These are phyloP conservation scores for Agaricus subrufescens DNA, from an alignment of 768 basidiomycete genomes.

Conservation along the genomic window DNA sequence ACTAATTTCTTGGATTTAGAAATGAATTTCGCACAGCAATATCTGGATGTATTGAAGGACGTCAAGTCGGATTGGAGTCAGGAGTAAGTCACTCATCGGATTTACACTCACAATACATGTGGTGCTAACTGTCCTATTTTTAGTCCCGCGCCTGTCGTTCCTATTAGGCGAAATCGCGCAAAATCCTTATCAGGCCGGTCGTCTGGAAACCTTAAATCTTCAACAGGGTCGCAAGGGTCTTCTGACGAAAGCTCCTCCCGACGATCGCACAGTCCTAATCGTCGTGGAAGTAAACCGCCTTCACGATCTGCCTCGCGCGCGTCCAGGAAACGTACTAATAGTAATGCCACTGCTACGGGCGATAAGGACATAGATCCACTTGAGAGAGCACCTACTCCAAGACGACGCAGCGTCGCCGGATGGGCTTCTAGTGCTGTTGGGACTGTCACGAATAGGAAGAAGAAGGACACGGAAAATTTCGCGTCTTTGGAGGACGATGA, in stretches of 20 bases:
- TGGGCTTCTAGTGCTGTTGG: slow-evolving; percentile 69
- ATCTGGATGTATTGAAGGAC: slow-evolving; percentile 68
- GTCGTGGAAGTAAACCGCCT: slow-evolving; percentile 30
- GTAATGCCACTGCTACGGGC: slow-evolving; percentile 32
- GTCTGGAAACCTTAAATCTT: background rate
- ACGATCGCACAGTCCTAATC: slow-evolving; percentile 17
- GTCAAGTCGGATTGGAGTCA: slow-evolving; percentile 64
- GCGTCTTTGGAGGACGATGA: slow-evolving; percentile 48
- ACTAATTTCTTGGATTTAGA: slow-evolving; percentile 70
- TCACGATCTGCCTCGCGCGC: slow-evolving; percentile 57
- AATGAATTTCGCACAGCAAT: slow-evolving; percentile 67
- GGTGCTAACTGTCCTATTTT: background rate
- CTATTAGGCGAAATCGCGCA: background rate
- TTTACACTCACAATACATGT: slow-evolving; percentile 6
- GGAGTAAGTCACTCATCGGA: slow-evolving; percentile 35
- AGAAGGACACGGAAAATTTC: slow-evolving; percentile 55
- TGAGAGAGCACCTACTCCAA: slow-evolving; percentile 22
- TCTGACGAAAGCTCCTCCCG: slow-evolving; percentile 30
- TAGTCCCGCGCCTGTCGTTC: background rate
- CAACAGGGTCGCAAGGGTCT: slow-evolving; percentile 19
- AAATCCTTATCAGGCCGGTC: slow-evolving; percentile 1
- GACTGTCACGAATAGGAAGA: slow-evolving; percentile 54
- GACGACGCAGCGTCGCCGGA: slow-evolving; percentile 46
- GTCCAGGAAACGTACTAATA: slow-evolving; percentile 64
- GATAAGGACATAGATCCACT: slow-evolving; percentile 24